Base-by-base conservation (phyloP, 2,329 filamentous ascomycete species). In the Aureobasidium vineae region DNA sequence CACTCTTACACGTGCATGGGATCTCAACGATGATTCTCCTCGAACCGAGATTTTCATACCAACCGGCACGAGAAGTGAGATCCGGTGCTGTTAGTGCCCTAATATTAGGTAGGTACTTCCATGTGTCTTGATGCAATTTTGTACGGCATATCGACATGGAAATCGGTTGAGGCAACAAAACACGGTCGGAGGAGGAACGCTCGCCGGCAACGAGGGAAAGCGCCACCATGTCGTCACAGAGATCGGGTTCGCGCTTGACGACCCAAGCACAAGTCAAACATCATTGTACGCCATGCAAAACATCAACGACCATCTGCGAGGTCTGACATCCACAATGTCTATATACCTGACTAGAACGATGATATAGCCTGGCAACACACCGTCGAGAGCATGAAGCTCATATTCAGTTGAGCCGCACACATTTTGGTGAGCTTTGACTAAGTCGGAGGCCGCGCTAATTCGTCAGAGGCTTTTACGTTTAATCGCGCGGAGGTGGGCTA, bases 391-490 rank as follows among this genome's bases (percentile, higher is more conserved):
- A 26, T 41, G 31, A 2, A 49, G 41, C 13, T 49, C 23, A 8
- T 7, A 16, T 33, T 21, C 23, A 43, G 26, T 61, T 61, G 57
- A 61, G 57, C 57, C 57, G 28, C 40, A 49, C 21, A 43, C 26
- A 45, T 33, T 61, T 21, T 61, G 57, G 57, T 47, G 43, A 61
- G 57, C 57, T 28, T 61, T 61, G 57, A 61, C 57, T 41, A 49
- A 13, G 38, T 33, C 16, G 57, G 3, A 36, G n/a, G 15, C 45
- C 45, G 45, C 59, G 59, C 59, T 63, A 63, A 63, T n/a, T 50
- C 61, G 49, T 64, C 61, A 64, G 49, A 64, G 49, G 61, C 61
- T 64, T 64, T 61, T 64, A 36, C 47, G 49, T 54, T 64, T 64
- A 54, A 64, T 64, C 49, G 61, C 61, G 61, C 49, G 61, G 49